Evolutionary conservation across 257 asterid species (phyloP).

Genomic region (Mitragyna speciosa): DNA sequence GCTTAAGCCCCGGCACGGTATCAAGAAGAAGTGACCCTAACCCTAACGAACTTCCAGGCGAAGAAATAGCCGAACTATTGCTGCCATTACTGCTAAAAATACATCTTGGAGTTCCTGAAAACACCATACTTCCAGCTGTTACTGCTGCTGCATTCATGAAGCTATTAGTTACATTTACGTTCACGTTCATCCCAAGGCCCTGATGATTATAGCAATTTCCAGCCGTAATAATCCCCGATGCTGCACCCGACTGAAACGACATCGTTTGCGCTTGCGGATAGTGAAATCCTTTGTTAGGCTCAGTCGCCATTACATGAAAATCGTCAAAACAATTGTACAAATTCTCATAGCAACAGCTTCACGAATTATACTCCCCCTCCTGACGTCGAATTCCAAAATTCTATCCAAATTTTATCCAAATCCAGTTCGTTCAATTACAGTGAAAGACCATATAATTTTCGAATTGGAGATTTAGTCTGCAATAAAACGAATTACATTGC

Average conservation of each 20-base stretch:
- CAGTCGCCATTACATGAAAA: slow-evolving; percentile 49
- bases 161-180: slow-evolving; percentile 3
- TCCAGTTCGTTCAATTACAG: background rate
- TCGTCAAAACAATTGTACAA: background rate
- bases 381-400: background rate
- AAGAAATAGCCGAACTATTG: slow-evolving; percentile 32
- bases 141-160: slow-evolving; percentile 16
- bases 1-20: slow-evolving; percentile 70
- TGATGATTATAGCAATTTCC: slow-evolving; percentile 36
- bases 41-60: slow-evolving; percentile 16
- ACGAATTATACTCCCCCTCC: background rate
- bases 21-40: slow-evolving; percentile 53
- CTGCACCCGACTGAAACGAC: slow-evolving; percentile 39
- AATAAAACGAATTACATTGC: background rate
- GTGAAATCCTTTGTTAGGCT: slow-evolving; percentile 55
- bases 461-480: background rate
- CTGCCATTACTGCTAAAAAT: slow-evolving; percentile 11
- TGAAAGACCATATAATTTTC: background rate
- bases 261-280: slow-evolving; percentile 32
- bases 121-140: slow-evolving; percentile 39
- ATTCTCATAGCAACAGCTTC: background rate
- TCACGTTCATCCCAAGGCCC: slow-evolving; percentile 17
- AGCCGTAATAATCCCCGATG: background rate
- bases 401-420: background rate
- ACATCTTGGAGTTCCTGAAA: slow-evolving; percentile 31